Evolutionary conservation across 2,329 filamentous ascomycete species (phyloP).

Genomic region (Neobulgaria alba): DNA sequence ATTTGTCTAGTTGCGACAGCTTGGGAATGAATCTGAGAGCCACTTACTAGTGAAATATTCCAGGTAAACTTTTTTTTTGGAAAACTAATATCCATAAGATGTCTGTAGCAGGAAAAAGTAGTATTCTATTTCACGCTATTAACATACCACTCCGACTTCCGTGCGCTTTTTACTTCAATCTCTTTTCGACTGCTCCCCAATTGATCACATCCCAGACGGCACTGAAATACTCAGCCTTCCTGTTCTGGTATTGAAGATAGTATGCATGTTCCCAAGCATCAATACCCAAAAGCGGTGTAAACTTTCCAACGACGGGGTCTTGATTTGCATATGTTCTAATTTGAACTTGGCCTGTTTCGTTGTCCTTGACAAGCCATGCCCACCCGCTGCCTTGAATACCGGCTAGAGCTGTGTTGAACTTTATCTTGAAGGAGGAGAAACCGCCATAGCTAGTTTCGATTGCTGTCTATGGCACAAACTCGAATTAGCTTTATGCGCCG

Average conservation of each 20-base stretch:
- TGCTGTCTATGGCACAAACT: constrained; percentile 22
- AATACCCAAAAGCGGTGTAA: constrained; percentile 74
- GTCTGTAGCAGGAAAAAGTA: too few relatives aligned
- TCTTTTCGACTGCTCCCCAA: constrained; percentile 61
- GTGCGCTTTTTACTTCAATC: too few relatives aligned
- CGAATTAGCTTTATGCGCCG: too few relatives aligned
- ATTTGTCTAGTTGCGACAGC: too few relatives aligned
- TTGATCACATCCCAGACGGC: constrained; percentile 75
- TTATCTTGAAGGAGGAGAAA: constrained; percentile 45
- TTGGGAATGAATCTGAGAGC: too few relatives aligned
- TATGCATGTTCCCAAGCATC: constrained; percentile 97
- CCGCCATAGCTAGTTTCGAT: constrained; percentile 38
- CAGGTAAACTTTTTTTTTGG: too few relatives aligned
- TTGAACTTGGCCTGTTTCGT: constrained; percentile 43
- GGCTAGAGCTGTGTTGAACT: constrained; percentile 50
- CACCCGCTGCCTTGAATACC: constrained; percentile 53
- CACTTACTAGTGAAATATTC: too few relatives aligned
- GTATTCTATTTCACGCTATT: too few relatives aligned
- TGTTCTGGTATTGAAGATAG: constrained; percentile 75
- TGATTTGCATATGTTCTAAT: constrained; percentile 75
- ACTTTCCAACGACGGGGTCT: constrained; percentile 79
- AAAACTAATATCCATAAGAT: too few relatives aligned
- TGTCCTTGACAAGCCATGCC: constrained; percentile 49
- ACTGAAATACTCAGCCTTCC: constrained; percentile 65
- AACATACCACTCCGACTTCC: too few relatives aligned